Base-by-base conservation (phyloP, 805 yeast genomes). In the Teunomyces panamensis region DNA sequence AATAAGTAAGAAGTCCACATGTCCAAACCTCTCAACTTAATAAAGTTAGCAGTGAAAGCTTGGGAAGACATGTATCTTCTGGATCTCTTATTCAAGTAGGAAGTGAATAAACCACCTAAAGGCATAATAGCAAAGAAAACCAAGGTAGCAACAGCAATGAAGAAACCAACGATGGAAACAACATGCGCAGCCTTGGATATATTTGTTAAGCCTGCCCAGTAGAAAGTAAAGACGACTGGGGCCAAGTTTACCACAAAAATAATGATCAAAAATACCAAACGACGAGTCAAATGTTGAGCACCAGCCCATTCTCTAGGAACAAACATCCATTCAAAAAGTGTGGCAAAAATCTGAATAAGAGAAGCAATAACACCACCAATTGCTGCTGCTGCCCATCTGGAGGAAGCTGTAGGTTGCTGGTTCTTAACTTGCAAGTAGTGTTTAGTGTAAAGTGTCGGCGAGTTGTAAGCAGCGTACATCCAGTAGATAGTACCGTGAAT, bases 261-360 rank as follows among this genome's bases (percentile, higher is more conserved):
- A 45, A 80, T 55, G 46, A 85, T 56, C 65, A 92, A 70, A 65
- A 91, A 86, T 76, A 84, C 64, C 60, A 94, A 77, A 67, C 99
- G 85, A 73, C 96, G 89, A 33, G 89, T 74, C 64, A 94, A 80
- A 68, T 88, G 97, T 74, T 92, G 98, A 68, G 98, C 97, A 71
- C 99, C 99, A 30, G 98, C 96, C 98, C 98, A 94, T 59, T 85
- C 82, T 73, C 98, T 85, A 57, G 99, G 99, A 52, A 94, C 98
- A 62, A 90, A 94, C 65, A 84, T 75, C 96, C 96, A 92, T 73
- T 94, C 99, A 62, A 87, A 81, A 32, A 90, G 49, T 27, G 98
- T 91, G 44, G 99, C 99, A 49, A 80, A 57, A 50, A 94, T 78
- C 73, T 94, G 96, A 60, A 94, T 81, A 43, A 80, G 64, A 51